Base-by-base conservation (phyloP, 2,329 filamentous ascomycete species). In the Penicillium sp. region DNA sequence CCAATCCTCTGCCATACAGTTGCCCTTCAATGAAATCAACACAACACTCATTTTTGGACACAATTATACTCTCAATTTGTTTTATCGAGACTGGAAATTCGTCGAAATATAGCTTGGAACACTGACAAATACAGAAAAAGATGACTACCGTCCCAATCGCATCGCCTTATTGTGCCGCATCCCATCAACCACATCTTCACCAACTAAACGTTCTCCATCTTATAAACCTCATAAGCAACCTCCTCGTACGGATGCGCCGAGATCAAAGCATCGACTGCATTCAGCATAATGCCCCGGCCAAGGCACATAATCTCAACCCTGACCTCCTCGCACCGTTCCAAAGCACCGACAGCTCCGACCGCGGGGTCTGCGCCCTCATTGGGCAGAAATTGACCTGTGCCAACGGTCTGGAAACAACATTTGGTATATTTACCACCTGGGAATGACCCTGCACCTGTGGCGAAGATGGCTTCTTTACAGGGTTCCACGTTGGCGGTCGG, bases 191-290 rank as follows among this genome's bases (percentile, higher is more conserved):
- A 44, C 19, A 27, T 25, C 6, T 45, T 19, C 33, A 35, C 33
- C 15, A 44, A 27, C 50, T 59, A 77, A 31, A 78, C 67, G 64
- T 76, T 66, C 62, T 79, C 78, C 66, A 78, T 68, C 59, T 72
- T 76, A 60, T 75, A 75, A 23, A 79, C 77, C 59, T 77, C 76
- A 66, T 78, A 78, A 13, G 72, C 75, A 25, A 77, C 74, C 60
- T 78, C 75, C 54, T 79, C 78, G 62, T 79, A 80, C 6, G 78
- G 78, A 71, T 79, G 78, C n/a, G 73, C 73, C 58, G 70, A 69
- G 25, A 75, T 60, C 64, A 80, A 63, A 38, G 70, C 76, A 59
- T 74, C 63, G 17, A 80, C 78, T 3, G 77, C 77, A 38, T 70
- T 62, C 31, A 70, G 49, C 72, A 77, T 74, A 10, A 74, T 65